Evolutionary conservation across 2,329 filamentous ascomycete species (phyloP).

Genomic region (Neurospora sp.): DNA sequence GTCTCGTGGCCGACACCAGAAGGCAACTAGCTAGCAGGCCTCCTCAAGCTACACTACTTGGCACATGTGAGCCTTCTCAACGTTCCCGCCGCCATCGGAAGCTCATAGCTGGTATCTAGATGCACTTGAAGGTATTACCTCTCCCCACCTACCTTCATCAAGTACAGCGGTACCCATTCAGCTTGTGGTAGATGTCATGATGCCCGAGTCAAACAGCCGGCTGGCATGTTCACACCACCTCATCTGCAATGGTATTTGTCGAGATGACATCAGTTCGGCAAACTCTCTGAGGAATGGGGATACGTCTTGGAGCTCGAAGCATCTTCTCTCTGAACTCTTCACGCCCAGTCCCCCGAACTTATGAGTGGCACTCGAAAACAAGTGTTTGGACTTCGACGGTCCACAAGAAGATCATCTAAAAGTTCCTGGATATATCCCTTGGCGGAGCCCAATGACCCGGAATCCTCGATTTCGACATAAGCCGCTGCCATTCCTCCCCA

Average conservation of each 20-base stretch:
- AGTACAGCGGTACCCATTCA: neutral
- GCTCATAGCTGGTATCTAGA: neutral
- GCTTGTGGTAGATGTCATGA: neutral
- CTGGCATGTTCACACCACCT: neutral
- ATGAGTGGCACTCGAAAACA: neutral
- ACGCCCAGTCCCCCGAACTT: neutral
- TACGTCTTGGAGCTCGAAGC: neutral
- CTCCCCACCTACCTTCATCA: neutral
- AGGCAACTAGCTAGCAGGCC: neutral
- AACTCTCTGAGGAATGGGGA: neutral
- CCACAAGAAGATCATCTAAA: neutral
- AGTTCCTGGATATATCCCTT: neutral
- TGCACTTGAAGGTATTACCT: neutral
- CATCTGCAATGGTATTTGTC: neutral
- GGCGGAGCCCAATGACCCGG: neutral
- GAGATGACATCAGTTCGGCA: neutral
- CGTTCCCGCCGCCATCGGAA: neutral
- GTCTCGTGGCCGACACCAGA: constrained; percentile 6
- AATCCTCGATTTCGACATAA: neutral
- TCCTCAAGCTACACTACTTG: too few species aligned
- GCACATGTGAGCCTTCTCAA: neutral
- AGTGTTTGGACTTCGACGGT: neutral
- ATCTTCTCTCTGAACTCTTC: neutral
- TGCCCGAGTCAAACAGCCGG: neutral
- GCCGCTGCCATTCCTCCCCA: neutral